Base-by-base conservation (phyloP, 768 basidiomycete species). In the Chalciporus pseudorubinellus region DNA sequence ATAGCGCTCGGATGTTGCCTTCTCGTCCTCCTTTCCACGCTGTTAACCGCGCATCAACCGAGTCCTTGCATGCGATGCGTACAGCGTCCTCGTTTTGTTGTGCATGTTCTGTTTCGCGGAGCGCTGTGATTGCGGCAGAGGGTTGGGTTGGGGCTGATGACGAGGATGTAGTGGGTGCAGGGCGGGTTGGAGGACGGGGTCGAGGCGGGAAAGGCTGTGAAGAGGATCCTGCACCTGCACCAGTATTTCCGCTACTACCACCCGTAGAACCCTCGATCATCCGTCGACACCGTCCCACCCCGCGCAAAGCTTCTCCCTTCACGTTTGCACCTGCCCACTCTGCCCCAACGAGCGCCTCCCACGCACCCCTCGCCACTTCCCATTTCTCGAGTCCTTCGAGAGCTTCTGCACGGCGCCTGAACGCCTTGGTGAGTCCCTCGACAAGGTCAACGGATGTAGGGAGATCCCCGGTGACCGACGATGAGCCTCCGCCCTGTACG, bases 351-450 rank as follows among this genome's bases (percentile, higher is more conserved):
- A n/a, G n/a, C n/a, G n/a, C n/a, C 63, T 93, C 89, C 95, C 95
- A 98, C 63, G 94, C 90, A 56, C 75, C n/a, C n/a, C n/a, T n/a
- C n/a, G n/a, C n/a, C n/a, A n/a, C n/a, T n/a, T n/a, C 72, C 59
- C 74, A 99, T 65, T 87, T 89, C 73, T 99, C 95, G 55, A 77
- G 74, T 48, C 85, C 89, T 67, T 98, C 95, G 51, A n/a, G n/a
- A n/a, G n/a, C n/a, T n/a, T n/a, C n/a, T n/a, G n/a, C n/a, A n/a
- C n/a, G n/a, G n/a, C n/a, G n/a, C n/a, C n/a, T n/a, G n/a, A n/a
- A n/a, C n/a, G n/a, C n/a, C n/a, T n/a, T n/a, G n/a, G n/a, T 78
- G 78, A 6, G 91, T 91, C 80, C 88, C 48, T 91, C 91, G 1
- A 71, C 76, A 18, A 95, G 74, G 64, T 92, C 85, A 11, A 94